phyloP scores from a whole-genome alignment of 2,329 filamentous ascomycete genomes.

The Rhynchosporium agropyri region DNA sequence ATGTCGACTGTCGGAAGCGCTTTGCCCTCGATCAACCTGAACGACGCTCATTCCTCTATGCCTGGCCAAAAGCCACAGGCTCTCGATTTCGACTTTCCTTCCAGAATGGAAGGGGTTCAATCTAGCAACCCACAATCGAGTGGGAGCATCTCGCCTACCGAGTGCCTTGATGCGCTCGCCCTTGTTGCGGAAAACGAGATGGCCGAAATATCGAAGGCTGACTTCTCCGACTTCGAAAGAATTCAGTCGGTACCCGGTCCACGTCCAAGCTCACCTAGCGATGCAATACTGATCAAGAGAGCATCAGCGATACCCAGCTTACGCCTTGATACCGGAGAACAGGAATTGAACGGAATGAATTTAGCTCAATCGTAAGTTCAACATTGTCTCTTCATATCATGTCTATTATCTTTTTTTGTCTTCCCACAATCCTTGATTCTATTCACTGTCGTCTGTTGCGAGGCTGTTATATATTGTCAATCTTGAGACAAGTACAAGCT shows the following conservation, averaged over 20 bases:
- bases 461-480: background rate
- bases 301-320: constrained; percentile 30
- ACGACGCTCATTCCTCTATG: constrained; percentile 17
- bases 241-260: constrained; percentile 1
- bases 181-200: constrained; percentile 34
- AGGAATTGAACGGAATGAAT: constrained; percentile 23
- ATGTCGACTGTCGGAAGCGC: constrained; percentile 39
- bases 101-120: constrained; percentile 7
- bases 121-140: background rate
- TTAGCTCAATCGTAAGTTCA: constrained; percentile 32
- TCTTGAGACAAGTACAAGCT: background rate
- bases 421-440: background rate
- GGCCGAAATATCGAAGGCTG: constrained; percentile 10
- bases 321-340: constrained; percentile 32
- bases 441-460: background rate
- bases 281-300: constrained; percentile 42
- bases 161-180: constrained; percentile 34
- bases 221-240: background rate
- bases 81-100: constrained; percentile 13
- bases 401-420: background rate
- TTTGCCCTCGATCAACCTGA: constrained; percentile 20
- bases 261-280: constrained; percentile 41
- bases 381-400: background rate
- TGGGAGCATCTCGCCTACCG: constrained; percentile 33
- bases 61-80: constrained; percentile 17